phyloP scores from a whole-genome alignment of 495 filamentous ascomycete species.

The Annulohypoxylon nitens region DNA sequence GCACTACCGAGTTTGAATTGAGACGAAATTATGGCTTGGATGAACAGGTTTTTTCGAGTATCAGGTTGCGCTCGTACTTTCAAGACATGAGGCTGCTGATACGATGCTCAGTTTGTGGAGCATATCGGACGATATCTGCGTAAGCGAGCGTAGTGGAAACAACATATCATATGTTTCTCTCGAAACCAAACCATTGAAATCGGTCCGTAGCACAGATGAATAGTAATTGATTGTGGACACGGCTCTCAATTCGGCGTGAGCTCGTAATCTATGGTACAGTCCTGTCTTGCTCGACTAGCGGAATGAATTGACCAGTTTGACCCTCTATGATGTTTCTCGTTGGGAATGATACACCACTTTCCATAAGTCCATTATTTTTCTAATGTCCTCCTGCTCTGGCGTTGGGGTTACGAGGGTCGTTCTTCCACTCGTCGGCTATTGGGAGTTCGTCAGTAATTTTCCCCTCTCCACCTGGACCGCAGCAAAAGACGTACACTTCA shows the following conservation, averaged over 20 bases:
- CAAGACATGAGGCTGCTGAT: background rate
- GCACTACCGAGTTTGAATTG: background rate
- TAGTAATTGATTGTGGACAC: conserved; percentile 31
- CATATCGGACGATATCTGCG: background rate
- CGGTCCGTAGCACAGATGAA: conserved; percentile 20
- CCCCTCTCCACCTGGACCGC: background rate
- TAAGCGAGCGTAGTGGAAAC: background rate
- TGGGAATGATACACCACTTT: conserved; percentile 22
- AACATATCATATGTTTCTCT: background rate
- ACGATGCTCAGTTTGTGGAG: background rate
- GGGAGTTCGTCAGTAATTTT: conserved; percentile 45
- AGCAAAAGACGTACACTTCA: conserved; percentile 72
- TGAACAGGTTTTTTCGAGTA: background rate
- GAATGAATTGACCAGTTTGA: conserved; percentile 42
- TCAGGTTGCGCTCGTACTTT: background rate
- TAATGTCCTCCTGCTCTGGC: conserved; percentile 65
- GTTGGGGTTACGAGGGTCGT: conserved; percentile 92
- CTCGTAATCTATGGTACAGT: conserved; percentile 50
- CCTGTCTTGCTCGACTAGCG: conserved; percentile 37
- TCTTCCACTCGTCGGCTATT: conserved; percentile 90
- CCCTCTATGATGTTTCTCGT: conserved; percentile 43
- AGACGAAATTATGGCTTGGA: background rate
- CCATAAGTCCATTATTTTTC: conserved; percentile 37
- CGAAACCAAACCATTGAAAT: background rate
- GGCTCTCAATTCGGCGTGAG: conserved; percentile 38